A percentile compares a stretch with the other conserved stretches of the same genome.
These are phyloP conservation scores for Pestalotiopsis fici DNA, from an alignment of 2,329 filamentous ascomycete genomes.

Conservation along the genomic window DNA sequence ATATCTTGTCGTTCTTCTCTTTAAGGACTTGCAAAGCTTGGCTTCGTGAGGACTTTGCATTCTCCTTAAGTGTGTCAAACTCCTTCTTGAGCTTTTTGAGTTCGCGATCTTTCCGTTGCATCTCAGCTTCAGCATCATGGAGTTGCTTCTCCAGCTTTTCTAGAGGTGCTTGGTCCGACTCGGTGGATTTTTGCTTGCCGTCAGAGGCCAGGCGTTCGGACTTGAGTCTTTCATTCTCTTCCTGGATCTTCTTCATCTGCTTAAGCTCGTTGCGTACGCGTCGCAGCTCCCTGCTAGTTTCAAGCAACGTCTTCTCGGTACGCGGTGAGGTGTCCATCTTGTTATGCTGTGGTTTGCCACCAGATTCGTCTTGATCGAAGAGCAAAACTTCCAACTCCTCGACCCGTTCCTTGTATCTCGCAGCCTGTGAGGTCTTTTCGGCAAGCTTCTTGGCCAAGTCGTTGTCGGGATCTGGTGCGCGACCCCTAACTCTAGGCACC, in stretches of 20 bases:
- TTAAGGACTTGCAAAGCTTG: slow-evolving; percentile 58
- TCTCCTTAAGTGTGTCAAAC: slow-evolving; percentile 54
- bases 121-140: slow-evolving; percentile 43
- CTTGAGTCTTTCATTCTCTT: slow-evolving; percentile 55
- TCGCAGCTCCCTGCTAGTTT: slow-evolving; percentile 55
- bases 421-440: slow-evolving; percentile 57
- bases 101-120: slow-evolving; percentile 48
- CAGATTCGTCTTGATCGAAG: slow-evolving; percentile 38
- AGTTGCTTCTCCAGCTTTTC: slow-evolving; percentile 43
- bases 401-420: slow-evolving; percentile 60
- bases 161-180: slow-evolving; percentile 25
- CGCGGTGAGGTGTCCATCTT: slow-evolving; percentile 46
- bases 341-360: slow-evolving; percentile 27
- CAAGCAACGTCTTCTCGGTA: slow-evolving; percentile 51
- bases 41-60: slow-evolving; percentile 53
- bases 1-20: slow-evolving; percentile 58
- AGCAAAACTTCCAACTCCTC: slow-evolving; percentile 57
- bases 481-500: slow-evolving; percentile 41
- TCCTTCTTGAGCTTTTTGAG: slow-evolving; percentile 50
- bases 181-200: slow-evolving; percentile 27
- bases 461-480: slow-evolving; percentile 43
- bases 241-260: slow-evolving; percentile 51
- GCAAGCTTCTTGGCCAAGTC: slow-evolving; percentile 54
- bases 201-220: slow-evolving; percentile 47
- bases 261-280: slow-evolving; percentile 54